Evolutionary conservation across 768 basidiomycete genomes (phyloP).

Genomic region (Hortiboletus campestris): DNA sequence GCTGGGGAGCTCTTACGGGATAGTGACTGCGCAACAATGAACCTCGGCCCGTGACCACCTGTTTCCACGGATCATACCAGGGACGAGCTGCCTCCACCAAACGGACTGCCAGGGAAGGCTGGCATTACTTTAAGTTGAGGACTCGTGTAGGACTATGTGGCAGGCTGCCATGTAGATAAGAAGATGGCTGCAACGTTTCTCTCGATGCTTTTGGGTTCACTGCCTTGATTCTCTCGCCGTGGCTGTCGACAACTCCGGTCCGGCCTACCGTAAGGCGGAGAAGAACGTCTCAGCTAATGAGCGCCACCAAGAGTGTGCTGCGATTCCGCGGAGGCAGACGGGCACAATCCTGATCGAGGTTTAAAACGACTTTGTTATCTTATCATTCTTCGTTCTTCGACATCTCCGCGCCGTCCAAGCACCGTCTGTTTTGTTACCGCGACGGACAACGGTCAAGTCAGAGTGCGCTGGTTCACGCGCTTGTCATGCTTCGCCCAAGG

Average conservation of each 20-base stretch:
- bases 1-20: background rate
- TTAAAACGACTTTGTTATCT: constrained; percentile 21
- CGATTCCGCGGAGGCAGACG: constrained; percentile 24
- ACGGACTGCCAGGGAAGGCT: background rate
- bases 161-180: constrained; percentile 4
- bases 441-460: background rate
- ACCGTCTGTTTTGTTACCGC: constrained; percentile 7
- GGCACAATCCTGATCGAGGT: constrained; percentile 11
- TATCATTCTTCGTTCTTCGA: constrained; percentile 19
- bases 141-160: background rate
- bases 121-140: background rate
- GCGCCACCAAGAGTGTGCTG: background rate
- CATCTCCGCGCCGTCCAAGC: constrained; percentile 22
- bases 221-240: background rate
- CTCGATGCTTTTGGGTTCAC: background rate
- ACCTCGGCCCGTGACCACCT: background rate
- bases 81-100: background rate
- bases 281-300: constrained; percentile 3
- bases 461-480: constrained; percentile 7
- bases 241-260: background rate
- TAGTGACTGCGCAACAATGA: background rate
- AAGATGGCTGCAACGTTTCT: constrained; percentile 7
- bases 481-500: background rate
- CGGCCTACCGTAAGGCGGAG: constrained; percentile 4
- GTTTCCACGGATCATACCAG: constrained; percentile 20